phyloP scores from a whole-genome alignment of 345 rosid genomes.

The Pseudoturritis turrita region DNA sequence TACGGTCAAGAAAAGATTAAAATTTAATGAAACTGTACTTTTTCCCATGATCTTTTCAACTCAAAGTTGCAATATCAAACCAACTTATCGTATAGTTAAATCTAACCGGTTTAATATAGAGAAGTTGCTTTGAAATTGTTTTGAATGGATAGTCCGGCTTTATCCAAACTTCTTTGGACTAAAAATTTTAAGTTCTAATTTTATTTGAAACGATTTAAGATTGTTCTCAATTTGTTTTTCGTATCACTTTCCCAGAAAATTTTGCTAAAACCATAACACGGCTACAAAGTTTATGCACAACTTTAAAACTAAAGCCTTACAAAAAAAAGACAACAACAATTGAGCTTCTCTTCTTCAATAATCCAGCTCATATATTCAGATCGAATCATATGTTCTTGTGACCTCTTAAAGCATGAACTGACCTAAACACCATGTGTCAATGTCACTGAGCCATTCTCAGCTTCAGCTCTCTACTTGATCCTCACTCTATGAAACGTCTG shows the following conservation, averaged over 20 bases:
- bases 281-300: neutral
- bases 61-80: neutral
- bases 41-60: neutral
- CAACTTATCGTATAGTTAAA: neutral
- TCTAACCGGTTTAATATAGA: no score
- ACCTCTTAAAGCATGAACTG: no score
- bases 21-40: neutral
- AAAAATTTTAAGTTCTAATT: no score
- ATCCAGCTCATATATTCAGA: neutral
- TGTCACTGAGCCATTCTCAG: neutral
- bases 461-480: neutral
- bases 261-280: neutral
- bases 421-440: no score
- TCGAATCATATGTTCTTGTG: neutral
- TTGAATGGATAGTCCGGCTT: no score
- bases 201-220: neutral
- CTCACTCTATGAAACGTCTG: neutral
- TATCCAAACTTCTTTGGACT: no score
- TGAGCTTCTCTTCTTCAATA: neutral
- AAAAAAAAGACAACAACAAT: neutral
- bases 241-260: no score
- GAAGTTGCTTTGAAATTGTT: no score
- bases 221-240: no score
- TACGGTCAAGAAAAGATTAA: neutral
- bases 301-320: neutral